phyloP scores from a whole-genome alignment of 2,329 filamentous ascomycete species.

The Pestalotiopsis sp. region DNA sequence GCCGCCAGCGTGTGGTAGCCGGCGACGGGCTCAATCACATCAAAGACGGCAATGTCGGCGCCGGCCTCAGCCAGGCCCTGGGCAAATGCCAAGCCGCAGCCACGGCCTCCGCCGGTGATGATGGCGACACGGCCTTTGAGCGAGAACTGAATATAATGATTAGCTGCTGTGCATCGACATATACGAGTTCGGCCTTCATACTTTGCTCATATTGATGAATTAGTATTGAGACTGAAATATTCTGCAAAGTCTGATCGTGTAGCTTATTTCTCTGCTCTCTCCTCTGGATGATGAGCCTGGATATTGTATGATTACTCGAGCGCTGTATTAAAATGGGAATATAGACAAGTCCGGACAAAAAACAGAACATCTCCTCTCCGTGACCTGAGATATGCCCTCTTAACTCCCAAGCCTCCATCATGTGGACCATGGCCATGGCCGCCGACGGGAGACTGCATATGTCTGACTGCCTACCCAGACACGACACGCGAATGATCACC shows the following conservation, averaged over 20 bases:
- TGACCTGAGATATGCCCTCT: too few species aligned
- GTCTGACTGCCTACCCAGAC: background rate
- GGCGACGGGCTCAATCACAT: slow-evolving; percentile 42
- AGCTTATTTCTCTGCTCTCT: too few species aligned
- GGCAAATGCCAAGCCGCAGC: slow-evolving; percentile 49
- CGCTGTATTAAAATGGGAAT: background rate
- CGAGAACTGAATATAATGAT: slow-evolving; percentile 41
- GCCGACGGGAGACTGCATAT: background rate
- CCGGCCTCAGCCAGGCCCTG: slow-evolving; percentile 48
- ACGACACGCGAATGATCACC: background rate
- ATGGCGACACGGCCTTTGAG: slow-evolving; percentile 49
- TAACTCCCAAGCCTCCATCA: background rate
- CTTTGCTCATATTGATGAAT: background rate
- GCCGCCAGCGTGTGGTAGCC: slow-evolving; percentile 43
- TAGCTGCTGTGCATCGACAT: background rate
- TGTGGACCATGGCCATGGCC: background rate
- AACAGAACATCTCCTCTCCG: too few species aligned
- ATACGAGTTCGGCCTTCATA: background rate
- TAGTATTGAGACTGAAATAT: background rate
- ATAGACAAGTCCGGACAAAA: background rate
- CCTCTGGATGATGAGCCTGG: too few species aligned
- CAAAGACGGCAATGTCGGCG: slow-evolving; percentile 49
- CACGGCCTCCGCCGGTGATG: slow-evolving; percentile 48
- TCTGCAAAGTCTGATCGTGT: too few species aligned
- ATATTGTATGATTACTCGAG: background rate